phyloP scores from a whole-genome alignment of 352 stramenopile species.

The Phytophthora rubi region DNA sequence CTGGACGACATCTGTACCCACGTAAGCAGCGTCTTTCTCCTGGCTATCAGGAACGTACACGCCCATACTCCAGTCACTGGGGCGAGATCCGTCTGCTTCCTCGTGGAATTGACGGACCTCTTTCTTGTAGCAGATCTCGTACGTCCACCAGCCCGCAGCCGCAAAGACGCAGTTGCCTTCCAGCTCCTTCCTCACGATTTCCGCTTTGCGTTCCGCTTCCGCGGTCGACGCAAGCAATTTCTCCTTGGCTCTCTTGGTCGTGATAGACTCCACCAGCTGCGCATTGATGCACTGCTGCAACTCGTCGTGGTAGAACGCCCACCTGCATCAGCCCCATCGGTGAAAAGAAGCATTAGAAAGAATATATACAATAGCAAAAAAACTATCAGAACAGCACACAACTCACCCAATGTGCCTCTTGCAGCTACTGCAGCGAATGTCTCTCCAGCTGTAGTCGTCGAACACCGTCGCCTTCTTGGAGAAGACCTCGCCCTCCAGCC shows the following conservation, averaged over 20 bases:
- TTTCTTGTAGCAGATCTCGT: constrained; percentile 81
- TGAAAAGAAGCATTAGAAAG: neutral
- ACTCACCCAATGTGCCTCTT: constrained; percentile 76
- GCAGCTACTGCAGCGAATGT: constrained; percentile 76
- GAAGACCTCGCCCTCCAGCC: constrained; percentile 64
- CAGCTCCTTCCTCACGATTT: constrained; percentile 60
- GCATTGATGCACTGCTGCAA: constrained; percentile 74
- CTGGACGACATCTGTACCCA: constrained; percentile 63
- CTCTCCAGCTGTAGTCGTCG: constrained; percentile 82
- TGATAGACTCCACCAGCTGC: constrained; percentile 59
- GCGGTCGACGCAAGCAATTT: constrained; percentile 41
- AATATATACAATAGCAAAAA: neutral
- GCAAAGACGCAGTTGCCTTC: constrained; percentile 67
- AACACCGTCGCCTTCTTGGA: constrained; percentile 84
- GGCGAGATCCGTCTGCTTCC: constrained; percentile 69
- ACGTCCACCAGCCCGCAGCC: constrained; percentile 83
- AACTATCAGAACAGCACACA: neutral
- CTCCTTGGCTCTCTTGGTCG: constrained; percentile 45
- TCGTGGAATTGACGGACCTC: constrained; percentile 87
- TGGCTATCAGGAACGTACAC: constrained; percentile 50
- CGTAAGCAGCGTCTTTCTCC: constrained; percentile 27
- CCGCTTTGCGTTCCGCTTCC: constrained; percentile 42
- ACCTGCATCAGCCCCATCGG: constrained; percentile 41
- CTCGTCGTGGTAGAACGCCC: constrained; percentile 86
- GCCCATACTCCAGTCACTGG: constrained; percentile 88